Conservation (phyloP, 352 stramenopile species). For the Globisporangium carolinianum region DNA sequence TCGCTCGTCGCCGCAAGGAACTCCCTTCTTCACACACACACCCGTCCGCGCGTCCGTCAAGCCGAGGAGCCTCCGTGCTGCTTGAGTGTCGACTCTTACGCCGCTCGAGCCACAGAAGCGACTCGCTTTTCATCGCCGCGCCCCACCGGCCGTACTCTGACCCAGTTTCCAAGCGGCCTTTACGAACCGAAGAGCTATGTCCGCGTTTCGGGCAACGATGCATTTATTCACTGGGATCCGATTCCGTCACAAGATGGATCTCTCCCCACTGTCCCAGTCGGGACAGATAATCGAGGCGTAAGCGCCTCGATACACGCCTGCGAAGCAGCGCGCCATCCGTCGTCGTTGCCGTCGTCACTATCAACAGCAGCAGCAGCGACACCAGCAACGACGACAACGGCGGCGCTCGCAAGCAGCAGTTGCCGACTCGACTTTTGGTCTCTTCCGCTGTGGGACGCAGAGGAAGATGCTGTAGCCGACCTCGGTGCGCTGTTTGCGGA, state of each 20-base stretch:
- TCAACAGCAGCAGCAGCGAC: too few species aligned
- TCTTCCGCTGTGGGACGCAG: conserved; percentile 2
- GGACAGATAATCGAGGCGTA: conserved; percentile 21
- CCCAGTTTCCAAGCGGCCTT: conserved; percentile 24
- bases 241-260: conserved; percentile 9
- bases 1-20: neutral
- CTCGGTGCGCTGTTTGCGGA: neutral
- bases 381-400: too few species aligned
- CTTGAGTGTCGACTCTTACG: conserved; percentile 8
- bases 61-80: conserved; percentile 11
- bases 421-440: neutral
- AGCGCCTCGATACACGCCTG: conserved; percentile 17
- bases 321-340: conserved; percentile 6
- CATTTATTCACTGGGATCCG: conserved; percentile 9
- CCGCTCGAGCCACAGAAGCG: conserved; percentile 19
- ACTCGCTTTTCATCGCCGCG: conserved; percentile 30
- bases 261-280: conserved; percentile 11
- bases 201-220: conserved; percentile 13
- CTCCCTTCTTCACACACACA: neutral
- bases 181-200: conserved; percentile 37
- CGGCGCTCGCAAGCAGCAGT: conserved; percentile 3
- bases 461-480: neutral
- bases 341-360: too few species aligned
- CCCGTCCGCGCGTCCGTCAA: conserved; percentile 10
- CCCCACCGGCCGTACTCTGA: conserved; percentile 19